These are phyloP conservation scores for Suillus subalutaceus DNA, from an alignment of 768 basidiomycete genomes.

Conservation along the genomic window DNA sequence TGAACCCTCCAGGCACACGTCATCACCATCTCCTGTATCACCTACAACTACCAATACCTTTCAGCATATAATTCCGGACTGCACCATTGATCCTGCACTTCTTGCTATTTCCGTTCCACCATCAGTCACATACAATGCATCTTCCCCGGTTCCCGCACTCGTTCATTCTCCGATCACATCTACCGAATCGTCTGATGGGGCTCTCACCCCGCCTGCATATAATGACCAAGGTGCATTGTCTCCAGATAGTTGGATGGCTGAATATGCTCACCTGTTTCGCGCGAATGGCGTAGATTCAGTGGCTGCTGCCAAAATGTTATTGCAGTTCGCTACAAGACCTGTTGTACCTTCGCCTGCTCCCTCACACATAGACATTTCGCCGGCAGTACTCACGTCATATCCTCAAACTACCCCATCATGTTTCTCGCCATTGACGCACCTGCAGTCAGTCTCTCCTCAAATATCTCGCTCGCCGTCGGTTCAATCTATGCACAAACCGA, in stretches of 20 bases:
- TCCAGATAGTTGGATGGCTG: background rate
- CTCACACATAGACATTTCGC: constrained; percentile 1
- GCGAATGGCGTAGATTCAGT: constrained; percentile 20
- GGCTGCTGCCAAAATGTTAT: constrained; percentile 17
- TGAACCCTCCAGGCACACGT: background rate
- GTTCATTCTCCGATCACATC: constrained; percentile 11
- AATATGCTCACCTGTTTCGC: background rate
- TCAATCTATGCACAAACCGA: constrained; percentile 9
- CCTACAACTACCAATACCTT: background rate
- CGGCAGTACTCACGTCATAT: background rate
- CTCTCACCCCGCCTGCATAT: constrained; percentile 1
- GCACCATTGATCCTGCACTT: constrained; percentile 36
- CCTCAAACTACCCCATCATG: background rate
- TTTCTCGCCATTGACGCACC: constrained; percentile 1
- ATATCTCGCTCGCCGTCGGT: constrained; percentile 13
- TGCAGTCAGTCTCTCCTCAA: constrained; percentile 14
- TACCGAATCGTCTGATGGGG: constrained; percentile 5
- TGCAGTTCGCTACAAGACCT: constrained; percentile 16
- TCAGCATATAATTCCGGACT: constrained; percentile 17
- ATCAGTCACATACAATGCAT: constrained; percentile 4
- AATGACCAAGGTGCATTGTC: constrained; percentile 3
- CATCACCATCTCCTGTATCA: background rate
- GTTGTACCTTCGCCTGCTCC: constrained; percentile 17
- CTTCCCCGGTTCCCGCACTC: background rate
- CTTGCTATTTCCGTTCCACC: constrained; percentile 30